Conservation (phyloP, 1,284 basidiomycete genomes). For the Fomitopsis betulina region DNA sequence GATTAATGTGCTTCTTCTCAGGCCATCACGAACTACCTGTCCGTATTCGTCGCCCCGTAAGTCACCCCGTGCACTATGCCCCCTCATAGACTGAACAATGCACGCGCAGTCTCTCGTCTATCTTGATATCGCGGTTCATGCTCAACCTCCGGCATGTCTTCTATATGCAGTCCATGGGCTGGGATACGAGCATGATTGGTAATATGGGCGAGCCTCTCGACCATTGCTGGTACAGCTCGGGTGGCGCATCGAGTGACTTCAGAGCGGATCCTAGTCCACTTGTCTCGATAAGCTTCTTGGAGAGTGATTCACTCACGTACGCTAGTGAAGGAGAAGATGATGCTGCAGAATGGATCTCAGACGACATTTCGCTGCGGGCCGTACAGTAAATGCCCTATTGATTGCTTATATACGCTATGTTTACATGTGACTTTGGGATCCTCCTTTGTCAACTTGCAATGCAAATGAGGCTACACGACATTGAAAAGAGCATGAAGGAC, state of each 20-base stretch:
- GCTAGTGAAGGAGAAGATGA: not conserved
- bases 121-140: slow-evolving; percentile 20
- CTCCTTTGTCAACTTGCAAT: not conserved
- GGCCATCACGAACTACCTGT: slow-evolving; percentile 2
- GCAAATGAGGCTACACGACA: too few species aligned
- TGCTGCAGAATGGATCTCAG: not conserved
- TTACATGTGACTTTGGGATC: too few species aligned
- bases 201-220: slow-evolving; percentile 1
- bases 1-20: not conserved
- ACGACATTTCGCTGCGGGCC: not conserved
- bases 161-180: not conserved
- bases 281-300: too few species aligned
- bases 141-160: slow-evolving; percentile 15
- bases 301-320: not conserved
- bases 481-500: not conserved
- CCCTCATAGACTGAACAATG: not conserved
- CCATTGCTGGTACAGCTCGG: not conserved
- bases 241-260: not conserved
- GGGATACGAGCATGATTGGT: slow-evolving; percentile 2
- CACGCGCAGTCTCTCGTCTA: slow-evolving; percentile 4
- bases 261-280: not conserved
- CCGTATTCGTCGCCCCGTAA: slow-evolving; percentile 4
- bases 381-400: not conserved
- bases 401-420: not conserved
- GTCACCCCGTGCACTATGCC: not conserved